Percentiles rank a stretch among this genome's conserved stretches.
Conservation (phyloP, 2,329 filamentous ascomycete genomes). For the Paradendryphiella salina region DNA sequence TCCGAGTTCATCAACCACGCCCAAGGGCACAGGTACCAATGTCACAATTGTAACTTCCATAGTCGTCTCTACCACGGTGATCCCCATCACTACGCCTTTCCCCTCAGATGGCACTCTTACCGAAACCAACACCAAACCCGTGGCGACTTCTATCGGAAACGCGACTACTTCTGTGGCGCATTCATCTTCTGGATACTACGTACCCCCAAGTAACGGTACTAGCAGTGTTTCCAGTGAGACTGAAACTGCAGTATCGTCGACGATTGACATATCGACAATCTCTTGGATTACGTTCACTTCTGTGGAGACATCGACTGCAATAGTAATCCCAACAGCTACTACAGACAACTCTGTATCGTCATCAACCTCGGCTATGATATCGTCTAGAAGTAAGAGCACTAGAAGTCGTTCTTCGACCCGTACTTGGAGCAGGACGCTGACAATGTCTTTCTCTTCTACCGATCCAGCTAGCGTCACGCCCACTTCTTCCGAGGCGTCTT, state of each 20-base stretch:
- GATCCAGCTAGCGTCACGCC: background rate
- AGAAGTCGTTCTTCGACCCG: background rate
- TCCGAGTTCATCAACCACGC: background rate
- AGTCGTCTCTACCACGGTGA: background rate
- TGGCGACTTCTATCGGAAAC: slow-evolving; percentile 3
- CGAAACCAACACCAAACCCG: slow-evolving; percentile 1
- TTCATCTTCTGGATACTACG: slow-evolving; percentile 14
- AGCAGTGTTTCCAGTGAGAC: slow-evolving; percentile 1
- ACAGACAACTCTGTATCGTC: background rate
- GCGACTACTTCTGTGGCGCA: background rate
- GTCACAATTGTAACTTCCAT: slow-evolving; percentile 4
- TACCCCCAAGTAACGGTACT: slow-evolving; percentile 6
- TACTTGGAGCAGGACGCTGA: slow-evolving; percentile 8
- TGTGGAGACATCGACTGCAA: background rate
- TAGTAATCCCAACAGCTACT: background rate
- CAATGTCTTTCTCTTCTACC: slow-evolving; percentile 1
- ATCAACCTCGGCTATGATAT: background rate
- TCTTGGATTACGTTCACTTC: slow-evolving; percentile 10
- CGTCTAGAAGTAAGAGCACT: background rate
- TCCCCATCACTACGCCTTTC: slow-evolving; percentile 2
- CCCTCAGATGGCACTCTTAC: slow-evolving; percentile 9
- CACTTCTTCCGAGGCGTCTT: background rate
- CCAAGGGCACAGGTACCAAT: background rate
- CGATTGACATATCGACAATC: slow-evolving; percentile 3
- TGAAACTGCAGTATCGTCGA: slow-evolving; percentile 1